These are phyloP conservation scores for Penicillium arizonense DNA, from an alignment of 495 filamentous ascomycete species.

Conservation along the genomic window DNA sequence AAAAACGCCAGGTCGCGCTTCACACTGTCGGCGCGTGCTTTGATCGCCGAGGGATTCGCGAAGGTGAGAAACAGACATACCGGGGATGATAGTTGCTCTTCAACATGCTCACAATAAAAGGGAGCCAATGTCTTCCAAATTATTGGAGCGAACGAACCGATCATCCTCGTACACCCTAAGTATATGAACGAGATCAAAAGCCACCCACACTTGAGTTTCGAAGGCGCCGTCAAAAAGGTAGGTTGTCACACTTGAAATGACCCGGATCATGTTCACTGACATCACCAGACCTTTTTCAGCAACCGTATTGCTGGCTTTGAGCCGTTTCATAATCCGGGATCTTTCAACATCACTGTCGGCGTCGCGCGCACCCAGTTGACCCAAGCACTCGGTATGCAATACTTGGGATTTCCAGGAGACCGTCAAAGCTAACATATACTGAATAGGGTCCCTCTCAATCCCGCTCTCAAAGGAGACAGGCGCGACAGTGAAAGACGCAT, in stretches of 20 bases:
- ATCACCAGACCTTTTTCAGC: conserved; percentile 39
- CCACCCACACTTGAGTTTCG: conserved; percentile 37
- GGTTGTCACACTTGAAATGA: conserved; percentile 12
- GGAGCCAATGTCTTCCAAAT: conserved; percentile 40
- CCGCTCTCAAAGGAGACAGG: conserved; percentile 46
- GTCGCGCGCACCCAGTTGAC: conserved; percentile 48
- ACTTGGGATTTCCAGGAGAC: background rate
- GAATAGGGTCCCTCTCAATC: conserved; percentile 30
- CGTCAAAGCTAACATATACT: background rate
- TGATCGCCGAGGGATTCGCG: conserved; percentile 31
- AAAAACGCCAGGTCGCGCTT: conserved; percentile 29
- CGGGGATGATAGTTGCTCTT: background rate
- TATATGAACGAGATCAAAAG: conserved; percentile 51
- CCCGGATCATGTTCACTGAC: background rate
- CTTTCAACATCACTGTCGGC: conserved; percentile 28
- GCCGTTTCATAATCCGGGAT: conserved; percentile 30
- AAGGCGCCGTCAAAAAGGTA: conserved; percentile 39
- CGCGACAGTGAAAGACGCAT: conserved; percentile 33
- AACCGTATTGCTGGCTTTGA: conserved; percentile 47
- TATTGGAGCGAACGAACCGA: conserved; percentile 26
- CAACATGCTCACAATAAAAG: conserved; percentile 6
- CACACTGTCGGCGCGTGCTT: conserved; percentile 16
- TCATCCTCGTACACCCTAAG: conserved; percentile 46
- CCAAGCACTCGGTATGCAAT: conserved; percentile 38
- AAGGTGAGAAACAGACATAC: conserved; percentile 17